These are phyloP conservation scores for Ephemerocybe angulata DNA, from an alignment of 768 basidiomycete species.

Conservation along the genomic window DNA sequence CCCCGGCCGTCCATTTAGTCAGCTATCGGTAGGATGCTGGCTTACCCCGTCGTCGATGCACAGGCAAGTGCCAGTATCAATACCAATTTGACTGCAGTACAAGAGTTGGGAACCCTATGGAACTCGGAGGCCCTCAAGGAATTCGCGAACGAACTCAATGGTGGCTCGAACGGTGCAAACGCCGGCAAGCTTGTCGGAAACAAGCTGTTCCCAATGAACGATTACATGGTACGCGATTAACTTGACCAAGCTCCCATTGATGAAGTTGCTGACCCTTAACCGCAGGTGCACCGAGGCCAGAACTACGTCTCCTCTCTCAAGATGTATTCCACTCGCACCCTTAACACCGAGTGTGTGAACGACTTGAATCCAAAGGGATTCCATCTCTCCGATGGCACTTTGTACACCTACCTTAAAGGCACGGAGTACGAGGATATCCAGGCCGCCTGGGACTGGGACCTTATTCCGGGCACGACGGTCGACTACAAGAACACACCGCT, in stretches of 20 bases:
- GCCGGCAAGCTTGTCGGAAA: constrained; percentile 53
- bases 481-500: constrained; percentile 59
- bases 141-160: constrained; percentile 37
- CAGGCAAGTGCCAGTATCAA: constrained; percentile 56
- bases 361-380: constrained; percentile 65
- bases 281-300: constrained; percentile 53
- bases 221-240: constrained; percentile 83
- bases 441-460: constrained; percentile 75
- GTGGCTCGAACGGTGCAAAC: constrained; percentile 43
- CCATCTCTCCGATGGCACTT: constrained; percentile 63
- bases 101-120: constrained; percentile 51
- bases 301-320: constrained; percentile 59
- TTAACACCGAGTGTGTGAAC: constrained; percentile 66
- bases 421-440: constrained; percentile 72
- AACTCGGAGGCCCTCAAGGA: constrained; percentile 36
- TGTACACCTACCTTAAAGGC: constrained; percentile 62
- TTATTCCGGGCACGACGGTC: constrained; percentile 68
- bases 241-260: no score
- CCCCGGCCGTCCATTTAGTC: no score
- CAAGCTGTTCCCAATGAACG: constrained; percentile 61
- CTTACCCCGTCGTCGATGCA: constrained; percentile 52
- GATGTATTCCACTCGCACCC: constrained; percentile 58
- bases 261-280: no score
- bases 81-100: constrained; percentile 52
- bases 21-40: constrained; percentile 60